phyloP scores from a whole-genome alignment of 805 yeast genomes.

The Debaryomyces tyrocola region DNA sequence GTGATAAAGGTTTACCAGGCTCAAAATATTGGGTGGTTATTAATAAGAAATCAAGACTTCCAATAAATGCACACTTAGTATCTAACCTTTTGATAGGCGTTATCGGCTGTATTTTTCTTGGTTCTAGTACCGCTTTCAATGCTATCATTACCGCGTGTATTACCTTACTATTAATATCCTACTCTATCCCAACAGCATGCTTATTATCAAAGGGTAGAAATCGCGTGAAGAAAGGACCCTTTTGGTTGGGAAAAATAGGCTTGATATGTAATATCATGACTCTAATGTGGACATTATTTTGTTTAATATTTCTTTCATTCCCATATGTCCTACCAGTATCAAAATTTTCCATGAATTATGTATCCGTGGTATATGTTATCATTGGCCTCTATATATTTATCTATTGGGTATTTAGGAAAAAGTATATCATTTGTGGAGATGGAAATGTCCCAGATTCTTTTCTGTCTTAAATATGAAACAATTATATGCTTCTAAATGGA shows the following conservation, averaged over 20 bases:
- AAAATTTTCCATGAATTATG: neutral
- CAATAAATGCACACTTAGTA: slow-evolving; percentile 40
- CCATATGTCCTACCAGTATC: slow-evolving; percentile 16
- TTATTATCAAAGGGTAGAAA: slow-evolving; percentile 37
- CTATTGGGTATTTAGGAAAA: neutral
- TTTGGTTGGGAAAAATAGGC: slow-evolving; percentile 43
- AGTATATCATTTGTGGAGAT: neutral
- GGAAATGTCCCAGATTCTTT: too few relatives aligned
- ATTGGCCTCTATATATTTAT: neutral
- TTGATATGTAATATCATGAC: slow-evolving; percentile 32
- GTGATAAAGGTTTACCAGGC: slow-evolving; percentile 45
- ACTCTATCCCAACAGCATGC: slow-evolving; percentile 35
- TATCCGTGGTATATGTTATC: neutral
- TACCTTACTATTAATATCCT: slow-evolving; percentile 37
- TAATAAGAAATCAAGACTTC: slow-evolving; percentile 39
- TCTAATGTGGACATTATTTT: slow-evolving; percentile 35
- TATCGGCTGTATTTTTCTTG: slow-evolving; percentile 37
- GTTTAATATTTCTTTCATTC: slow-evolving; percentile 39
- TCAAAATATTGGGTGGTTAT: slow-evolving; percentile 38
- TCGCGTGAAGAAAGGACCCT: slow-evolving; percentile 40
- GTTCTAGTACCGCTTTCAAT: slow-evolving; percentile 40
- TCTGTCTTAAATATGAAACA: too few relatives aligned
- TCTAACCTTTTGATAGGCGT: slow-evolving; percentile 33
- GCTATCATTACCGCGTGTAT: slow-evolving; percentile 36
- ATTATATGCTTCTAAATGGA: too few relatives aligned